Percentiles rank a stretch among this genome's conserved stretches.
Evolutionary conservation across 2,329 filamentous ascomycete species (phyloP).

Genomic region (Pestalotiopsis sp.): DNA sequence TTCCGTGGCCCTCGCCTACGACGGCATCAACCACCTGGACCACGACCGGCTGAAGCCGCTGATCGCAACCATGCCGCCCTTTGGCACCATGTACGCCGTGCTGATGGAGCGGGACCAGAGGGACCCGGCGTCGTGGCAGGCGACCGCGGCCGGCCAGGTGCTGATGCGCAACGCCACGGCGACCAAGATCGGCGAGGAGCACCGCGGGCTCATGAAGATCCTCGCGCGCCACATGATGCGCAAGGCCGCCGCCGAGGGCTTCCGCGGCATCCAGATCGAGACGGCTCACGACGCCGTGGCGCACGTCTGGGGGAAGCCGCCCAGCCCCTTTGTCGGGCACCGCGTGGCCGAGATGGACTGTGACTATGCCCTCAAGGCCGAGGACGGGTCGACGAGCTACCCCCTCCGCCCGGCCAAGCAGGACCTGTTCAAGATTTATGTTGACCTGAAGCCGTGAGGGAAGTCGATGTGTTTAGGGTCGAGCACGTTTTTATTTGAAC

Average conservation of each 20-base stretch:
- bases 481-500: too few relatives aligned
- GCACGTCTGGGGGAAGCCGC: conserved; percentile 28
- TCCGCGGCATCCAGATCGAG: conserved; percentile 29
- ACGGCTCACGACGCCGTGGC: conserved; percentile 24
- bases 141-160: conserved; percentile 27
- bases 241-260: conserved; percentile 23
- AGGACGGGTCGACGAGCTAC: conserved; percentile 16
- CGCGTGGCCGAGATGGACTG: conserved; percentile 17
- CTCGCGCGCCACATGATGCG: conserved; percentile 28
- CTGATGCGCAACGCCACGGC: conserved; percentile 28
- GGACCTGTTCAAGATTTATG: conserved; percentile 20
- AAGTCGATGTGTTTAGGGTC: not conserved
- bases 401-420: conserved; percentile 18
- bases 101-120: conserved; percentile 22
- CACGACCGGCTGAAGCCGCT: conserved; percentile 12
- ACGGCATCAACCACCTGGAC: conserved; percentile 23
- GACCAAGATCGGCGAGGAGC: conserved; percentile 30
- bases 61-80: conserved; percentile 12
- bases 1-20: conserved; percentile 31
- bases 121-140: conserved; percentile 26
- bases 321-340: conserved; percentile 24
- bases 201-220: conserved; percentile 26
- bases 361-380: conserved; percentile 16
- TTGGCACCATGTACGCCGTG: conserved; percentile 10
- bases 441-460: conserved; percentile 2